Evolutionary conservation across 2,329 filamentous ascomycete genomes (phyloP).

Genomic region (Dothistroma septosporum): DNA sequence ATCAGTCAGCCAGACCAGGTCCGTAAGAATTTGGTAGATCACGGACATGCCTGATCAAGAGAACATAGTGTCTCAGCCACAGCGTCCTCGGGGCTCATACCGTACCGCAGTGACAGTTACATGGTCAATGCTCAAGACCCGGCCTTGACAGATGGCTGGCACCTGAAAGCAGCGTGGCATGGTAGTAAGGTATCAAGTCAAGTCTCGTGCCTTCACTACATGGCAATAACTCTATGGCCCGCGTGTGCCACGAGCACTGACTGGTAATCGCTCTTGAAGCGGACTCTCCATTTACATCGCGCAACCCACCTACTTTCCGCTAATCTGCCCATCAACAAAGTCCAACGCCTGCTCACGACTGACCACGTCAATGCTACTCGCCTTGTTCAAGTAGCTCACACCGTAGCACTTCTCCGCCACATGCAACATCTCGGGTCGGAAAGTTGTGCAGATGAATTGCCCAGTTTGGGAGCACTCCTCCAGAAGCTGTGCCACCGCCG

Average conservation of each 20-base stretch:
- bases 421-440: slow-evolving; percentile 91
- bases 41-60: too few species aligned
- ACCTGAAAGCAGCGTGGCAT: background rate
- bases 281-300: background rate
- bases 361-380: slow-evolving; percentile 88
- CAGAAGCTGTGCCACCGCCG: slow-evolving; percentile 86
- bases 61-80: too few species aligned
- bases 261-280: background rate
- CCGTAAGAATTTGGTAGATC: too few species aligned
- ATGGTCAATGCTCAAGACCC: too few species aligned
- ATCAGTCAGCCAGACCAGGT: too few species aligned
- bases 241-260: background rate
- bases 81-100: too few species aligned
- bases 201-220: background rate
- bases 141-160: too few species aligned
- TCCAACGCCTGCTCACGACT: slow-evolving; percentile 80
- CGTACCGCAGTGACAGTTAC: too few species aligned
- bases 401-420: slow-evolving; percentile 98
- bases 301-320: slow-evolving; percentile 14
- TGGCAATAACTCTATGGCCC: background rate
- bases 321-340: slow-evolving; percentile 83
- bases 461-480: slow-evolving; percentile 53
- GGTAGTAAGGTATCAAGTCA: background rate
- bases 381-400: slow-evolving; percentile 87
- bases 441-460: slow-evolving; percentile 98